phyloP scores from a whole-genome alignment of 306 rosid species.

The Hylodesmum podocarpum region DNA sequence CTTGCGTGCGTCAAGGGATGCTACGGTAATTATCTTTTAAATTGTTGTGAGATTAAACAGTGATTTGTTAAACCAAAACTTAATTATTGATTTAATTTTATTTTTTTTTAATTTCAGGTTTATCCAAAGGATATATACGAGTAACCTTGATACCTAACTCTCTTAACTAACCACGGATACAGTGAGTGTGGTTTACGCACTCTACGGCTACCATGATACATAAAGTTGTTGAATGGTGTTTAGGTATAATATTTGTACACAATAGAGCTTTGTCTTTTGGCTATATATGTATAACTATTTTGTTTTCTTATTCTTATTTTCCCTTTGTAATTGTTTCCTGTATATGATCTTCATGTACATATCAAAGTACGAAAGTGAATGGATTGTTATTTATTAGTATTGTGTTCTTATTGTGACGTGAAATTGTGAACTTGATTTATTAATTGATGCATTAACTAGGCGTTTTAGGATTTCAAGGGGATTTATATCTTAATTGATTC shows the following conservation, averaged over 20 bases:
- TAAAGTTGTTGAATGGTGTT: conserved; percentile 42
- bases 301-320: background rate
- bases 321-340: background rate
- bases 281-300: background rate
- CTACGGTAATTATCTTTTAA: conserved; percentile 30
- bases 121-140: conserved; percentile 43
- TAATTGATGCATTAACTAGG: background rate
- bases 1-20: conserved; percentile 21
- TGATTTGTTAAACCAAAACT: background rate
- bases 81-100: background rate
- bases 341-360: conserved; percentile 21
- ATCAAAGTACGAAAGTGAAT: conserved; percentile 12
- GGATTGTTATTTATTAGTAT: background rate
- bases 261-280: conserved; percentile 1
- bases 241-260: background rate
- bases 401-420: background rate
- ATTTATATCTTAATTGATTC: background rate
- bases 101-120: conserved; percentile 22
- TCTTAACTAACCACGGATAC: background rate
- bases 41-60: background rate
- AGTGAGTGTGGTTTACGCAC: background rate
- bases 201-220: conserved; percentile 34
- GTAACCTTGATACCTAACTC: conserved; percentile 27
- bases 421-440: background rate
- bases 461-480: background rate